Conservation (phyloP, 192 early-diverging fungal species). For the Globomyces pollinis-pini region DNA sequence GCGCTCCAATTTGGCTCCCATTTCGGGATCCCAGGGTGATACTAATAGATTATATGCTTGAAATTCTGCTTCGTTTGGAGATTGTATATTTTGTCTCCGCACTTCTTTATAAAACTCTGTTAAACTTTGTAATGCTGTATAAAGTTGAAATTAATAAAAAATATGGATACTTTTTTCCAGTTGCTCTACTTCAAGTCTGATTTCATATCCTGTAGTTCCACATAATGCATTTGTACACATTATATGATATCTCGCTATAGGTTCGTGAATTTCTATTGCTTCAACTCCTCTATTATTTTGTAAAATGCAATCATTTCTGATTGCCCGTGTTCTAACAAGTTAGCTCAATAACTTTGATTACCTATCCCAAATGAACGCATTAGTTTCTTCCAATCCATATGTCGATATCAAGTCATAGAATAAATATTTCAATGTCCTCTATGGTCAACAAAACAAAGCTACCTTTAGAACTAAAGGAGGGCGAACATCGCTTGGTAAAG, state of each 20-base stretch:
- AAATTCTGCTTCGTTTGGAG: conserved; percentile 83
- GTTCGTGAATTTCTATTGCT: conserved; percentile 66
- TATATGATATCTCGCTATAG: conserved; percentile 83
- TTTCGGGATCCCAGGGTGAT: conserved; percentile 65
- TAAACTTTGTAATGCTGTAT: conserved; percentile 77
- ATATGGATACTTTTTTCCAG: conserved; percentile 64
- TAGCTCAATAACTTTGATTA: too few species aligned
- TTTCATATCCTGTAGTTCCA: conserved; percentile 56
- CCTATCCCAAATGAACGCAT: conserved; percentile 79
- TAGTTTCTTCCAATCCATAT: conserved; percentile 52
- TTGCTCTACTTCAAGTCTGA: conserved; percentile 84
- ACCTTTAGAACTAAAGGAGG: conserved; percentile 62
- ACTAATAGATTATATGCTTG: conserved; percentile 78
- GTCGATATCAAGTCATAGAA: conserved; percentile 29
- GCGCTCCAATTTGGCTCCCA: conserved; percentile 54
- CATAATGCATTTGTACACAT: conserved; percentile 66
- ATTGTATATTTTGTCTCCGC: conserved; percentile 34
- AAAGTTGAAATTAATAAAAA: too few species aligned
- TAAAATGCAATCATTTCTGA: conserved; percentile 78
- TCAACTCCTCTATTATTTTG: conserved; percentile 68
- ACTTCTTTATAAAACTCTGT: conserved; percentile 83
- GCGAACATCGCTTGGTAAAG: conserved; percentile 82
- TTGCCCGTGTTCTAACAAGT: too few species aligned
- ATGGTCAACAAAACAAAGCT: too few species aligned
- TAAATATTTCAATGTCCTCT: conserved; percentile 40